Evolutionary conservation across 768 basidiomycete species (phyloP).

Genomic region (Suillus cothurnatus): DNA sequence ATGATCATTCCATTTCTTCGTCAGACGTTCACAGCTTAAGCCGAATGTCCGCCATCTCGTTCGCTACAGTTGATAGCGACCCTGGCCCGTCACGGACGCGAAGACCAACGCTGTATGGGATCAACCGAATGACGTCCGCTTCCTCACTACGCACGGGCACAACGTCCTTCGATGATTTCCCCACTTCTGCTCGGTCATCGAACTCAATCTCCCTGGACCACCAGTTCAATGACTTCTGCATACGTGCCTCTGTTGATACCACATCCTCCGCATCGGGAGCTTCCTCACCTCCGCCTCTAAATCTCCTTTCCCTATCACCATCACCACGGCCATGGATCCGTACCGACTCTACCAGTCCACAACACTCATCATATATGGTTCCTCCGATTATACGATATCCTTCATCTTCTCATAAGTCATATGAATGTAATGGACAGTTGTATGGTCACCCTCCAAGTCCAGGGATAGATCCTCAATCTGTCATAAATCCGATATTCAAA

Average conservation of each 20-base stretch:
- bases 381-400: conserved; percentile 40
- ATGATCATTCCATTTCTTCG: conserved; percentile 90
- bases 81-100: conserved; percentile 75
- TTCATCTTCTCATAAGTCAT: conserved; percentile 43
- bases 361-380: conserved; percentile 36
- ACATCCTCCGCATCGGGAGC: conserved; percentile 59
- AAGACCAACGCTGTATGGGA: conserved; percentile 61
- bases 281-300: conserved; percentile 77
- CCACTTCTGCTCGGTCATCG: conserved; percentile 74
- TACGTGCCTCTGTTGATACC: conserved; percentile 68
- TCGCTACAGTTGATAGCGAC: conserved; percentile 84
- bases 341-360: conserved; percentile 39
- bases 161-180: conserved; percentile 73
- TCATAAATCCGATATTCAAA: conserved; percentile 88
- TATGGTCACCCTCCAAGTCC: conserved; percentile 64
- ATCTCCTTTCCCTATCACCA: conserved; percentile 71
- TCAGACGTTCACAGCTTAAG: conserved; percentile 80
- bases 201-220: conserved; percentile 79
- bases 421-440: conserved; percentile 53
- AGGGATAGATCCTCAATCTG: conserved; percentile 61
- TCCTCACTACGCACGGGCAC: conserved; percentile 61
- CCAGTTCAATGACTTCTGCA: conserved; percentile 75
- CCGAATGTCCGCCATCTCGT: conserved; percentile 77
- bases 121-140: conserved; percentile 76
- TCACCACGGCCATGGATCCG: conserved; percentile 59